Evolutionary conservation across 1,284 basidiomycete genomes (phyloP), one percentile per base, ranked within the genome.

Genomic region (Coniophora puteana): DNA sequence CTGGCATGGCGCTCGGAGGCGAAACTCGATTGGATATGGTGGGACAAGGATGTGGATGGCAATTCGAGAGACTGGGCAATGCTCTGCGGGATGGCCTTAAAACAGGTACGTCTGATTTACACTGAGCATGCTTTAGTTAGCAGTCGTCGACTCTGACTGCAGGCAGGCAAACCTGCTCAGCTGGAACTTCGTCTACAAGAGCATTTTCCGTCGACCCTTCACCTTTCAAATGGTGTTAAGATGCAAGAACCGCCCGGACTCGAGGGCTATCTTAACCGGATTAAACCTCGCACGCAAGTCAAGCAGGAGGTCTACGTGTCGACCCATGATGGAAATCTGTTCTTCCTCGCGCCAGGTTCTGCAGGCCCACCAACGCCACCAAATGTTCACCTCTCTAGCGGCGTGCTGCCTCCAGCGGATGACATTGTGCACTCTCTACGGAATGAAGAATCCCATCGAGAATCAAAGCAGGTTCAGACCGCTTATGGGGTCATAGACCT

Each of bases 11-110:
- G 87, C 21, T 62, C 72, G 36, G 80, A 75, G 32, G 77, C 76
- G 1, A 76, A 77, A 48, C 59, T 92, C 34, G 89, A 93, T 56
- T 93, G 90, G 91, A 70, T 91, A 27, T 83, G 80, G 77, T 68
- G 84, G 33, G 74, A 81, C 20, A 60, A 68, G 13, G 86, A 89
- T 51, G 68, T 84, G 2, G 67, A 76, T 17, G 84, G 78, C 11
- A 62, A 72, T 38, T 53, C 62, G n/a, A 73, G 89, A 29, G 69
- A 73, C 28, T 91, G 86, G 84, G 73, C 74, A 2, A 78, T 89
- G 1, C 60, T 93, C 10, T 84, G 74, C 51, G 90, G 89, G 16
- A 52, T 89, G 24, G 77, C 84, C 17, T 66, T 90, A 44, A 71
- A 72, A 49, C 77, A 84, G 66, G 88, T 83, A 46, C 45, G 72